Evolutionary conservation across 495 filamentous ascomycete species (phyloP), one percentile per base, ranked within the genome.

Genomic region (Penicillium maclennaniae): DNA sequence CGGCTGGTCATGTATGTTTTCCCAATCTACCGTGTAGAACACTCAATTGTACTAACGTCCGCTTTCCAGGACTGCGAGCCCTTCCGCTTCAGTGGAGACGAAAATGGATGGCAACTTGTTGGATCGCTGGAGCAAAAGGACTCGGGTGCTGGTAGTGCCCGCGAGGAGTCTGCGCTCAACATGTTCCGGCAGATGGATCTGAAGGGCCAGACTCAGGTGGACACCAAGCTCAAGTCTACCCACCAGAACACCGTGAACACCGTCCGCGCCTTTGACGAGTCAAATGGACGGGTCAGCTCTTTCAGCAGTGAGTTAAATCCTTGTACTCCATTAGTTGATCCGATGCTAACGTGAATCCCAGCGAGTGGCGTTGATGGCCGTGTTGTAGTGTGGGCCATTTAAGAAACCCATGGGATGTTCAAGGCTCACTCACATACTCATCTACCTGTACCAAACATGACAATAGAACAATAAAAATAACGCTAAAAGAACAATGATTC

Each of bases 131-230:
- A 97, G 69, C 71, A 69, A 0, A 80, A 83, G 60, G 73, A 80
- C 0, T 68, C 74, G 1, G 81, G 79, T 17, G 42, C 75, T 23
- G 76, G 72, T 5, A 83, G 78, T 51, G 83, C 76, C 76, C 87
- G 84, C 63, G 91, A 82, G 70, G 88, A 82, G 68, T 89, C 86
- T 59, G 93, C 93, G n/a, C 76, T 97, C 65, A 96, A 97, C 67
- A 97, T 97, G 95, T 98, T 98, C 79, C 83, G 83, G 66, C 91
- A 96, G 73, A 96, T 98, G 95, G 93, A 98, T 68, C 76, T 97
- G 54, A 96, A 91, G 77, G 93, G 93, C 36, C 95, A 96, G 71
- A 70, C 78, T 20, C 85, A 85, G 59, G 90, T 90, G 56, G 91
- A 97, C 65, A 96, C 91, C 7, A 88, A 93, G 72, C 77, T 97